These are phyloP conservation scores for Fraxinus pennsylvanica DNA, from an alignment of 257 asterid genomes.

Conservation along the genomic window DNA sequence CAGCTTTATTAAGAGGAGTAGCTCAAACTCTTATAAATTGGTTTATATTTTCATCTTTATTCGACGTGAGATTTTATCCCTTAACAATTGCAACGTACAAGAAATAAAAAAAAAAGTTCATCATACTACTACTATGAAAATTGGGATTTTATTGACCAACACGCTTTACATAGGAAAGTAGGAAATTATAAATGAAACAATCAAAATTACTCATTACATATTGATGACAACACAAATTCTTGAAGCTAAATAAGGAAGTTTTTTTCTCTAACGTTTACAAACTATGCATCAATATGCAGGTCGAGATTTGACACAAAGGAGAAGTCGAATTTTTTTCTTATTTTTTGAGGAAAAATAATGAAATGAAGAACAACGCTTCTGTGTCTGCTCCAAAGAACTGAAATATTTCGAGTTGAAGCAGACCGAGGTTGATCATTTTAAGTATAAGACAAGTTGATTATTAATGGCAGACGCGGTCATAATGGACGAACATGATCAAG, in stretches of 20 bases:
- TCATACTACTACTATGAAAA: not conserved
- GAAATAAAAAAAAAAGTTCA: not conserved
- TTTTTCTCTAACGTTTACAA: not conserved
- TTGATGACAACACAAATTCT: slow-evolving; percentile 13
- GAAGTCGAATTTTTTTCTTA: not conserved
- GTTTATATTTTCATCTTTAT: no score
- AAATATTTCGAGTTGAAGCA: slow-evolving; percentile 19
- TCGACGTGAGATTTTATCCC: no score
- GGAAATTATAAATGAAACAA: not conserved
- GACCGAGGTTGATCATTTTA: slow-evolving; percentile 40
- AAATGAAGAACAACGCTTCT: slow-evolving; percentile 40
- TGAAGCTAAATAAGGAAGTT: not conserved
- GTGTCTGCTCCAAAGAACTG: slow-evolving; percentile 27
- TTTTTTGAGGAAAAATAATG: not conserved
- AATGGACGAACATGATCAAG: not conserved
- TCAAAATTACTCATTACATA: slow-evolving; percentile 19
- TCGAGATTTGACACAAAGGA: slow-evolving; percentile 4
- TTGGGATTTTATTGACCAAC: not conserved
- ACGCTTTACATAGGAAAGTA: not conserved
- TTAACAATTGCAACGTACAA: not conserved
- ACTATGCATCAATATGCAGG: not conserved
- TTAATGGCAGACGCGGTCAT: not conserved
- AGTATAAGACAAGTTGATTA: not conserved
- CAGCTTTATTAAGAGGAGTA: no score
- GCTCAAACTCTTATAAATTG: no score